Base-by-base conservation (phyloP, 1,284 basidiomycete genomes). In the Termitomyces sp. region DNA sequence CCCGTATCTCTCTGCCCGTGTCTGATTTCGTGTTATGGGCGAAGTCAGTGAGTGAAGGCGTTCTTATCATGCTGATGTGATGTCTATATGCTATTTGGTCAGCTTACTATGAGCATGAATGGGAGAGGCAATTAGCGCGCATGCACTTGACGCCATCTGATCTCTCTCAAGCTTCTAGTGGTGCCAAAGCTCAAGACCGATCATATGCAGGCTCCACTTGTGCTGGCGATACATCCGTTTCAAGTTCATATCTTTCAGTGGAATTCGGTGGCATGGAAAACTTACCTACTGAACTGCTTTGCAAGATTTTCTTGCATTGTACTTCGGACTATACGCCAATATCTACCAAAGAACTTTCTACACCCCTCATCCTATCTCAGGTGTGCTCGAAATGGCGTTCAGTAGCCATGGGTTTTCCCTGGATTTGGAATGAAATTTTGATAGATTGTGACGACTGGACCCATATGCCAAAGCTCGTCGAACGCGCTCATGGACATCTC, bases 381-480 rank as follows among this genome's bases (percentile, higher is more conserved):
- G 57, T 58, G 13, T 58, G 26, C 2, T 39, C 33, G 7, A 42
- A 24, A 39, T 58, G 57, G 57, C 54, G 54, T 34, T 13, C 26
- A 5, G 35, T 58, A 6, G 49, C 48, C 4, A 35, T 50, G 13
- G 9, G 31, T 3, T 46, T 34, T 6, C 48, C 48, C 1, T 50
- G 44, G 35, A 44, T 58, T 1, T 58, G 57, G 57, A 56, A 56
- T 28, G 26, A 50, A n/a, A 43, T 58, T 9, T 11, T 44, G 9
- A 28, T 58, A 14, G 52, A 58, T 14, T 58, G 48, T 5, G 51
- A 46, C 0, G 49, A 58, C 28, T 58, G 54, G 57, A 37, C 13
- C 6, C 19, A 35, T 0, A 53, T 53, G 45, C 16, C 16, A 13
- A 31, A 40, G 10, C 51, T 58, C 10, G 28, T 45, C 2, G 3